Percentiles rank a stretch among this genome's conserved stretches.
Evolutionary conservation across 805 yeast species (phyloP).

Genomic region (Cyberlindnera japonica): DNA sequence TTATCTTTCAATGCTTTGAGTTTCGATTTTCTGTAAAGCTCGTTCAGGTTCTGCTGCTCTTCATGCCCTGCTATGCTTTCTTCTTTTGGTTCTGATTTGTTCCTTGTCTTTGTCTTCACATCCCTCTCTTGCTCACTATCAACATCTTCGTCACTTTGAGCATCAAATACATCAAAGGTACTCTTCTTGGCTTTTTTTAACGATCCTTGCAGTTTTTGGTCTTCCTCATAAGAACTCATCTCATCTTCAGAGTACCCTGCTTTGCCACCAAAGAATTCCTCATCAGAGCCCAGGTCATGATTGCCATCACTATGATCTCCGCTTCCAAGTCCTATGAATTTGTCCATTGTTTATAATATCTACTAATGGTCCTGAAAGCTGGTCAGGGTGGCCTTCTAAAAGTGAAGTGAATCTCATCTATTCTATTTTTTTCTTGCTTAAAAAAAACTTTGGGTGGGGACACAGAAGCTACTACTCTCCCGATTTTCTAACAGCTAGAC

Average conservation of each 20-base stretch:
- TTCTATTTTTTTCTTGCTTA: too few relatives aligned
- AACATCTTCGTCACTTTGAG: constrained; percentile 12
- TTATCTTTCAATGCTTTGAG: constrained; percentile 55
- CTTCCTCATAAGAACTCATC: constrained; percentile 6
- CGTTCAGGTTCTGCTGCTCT: constrained; percentile 30
- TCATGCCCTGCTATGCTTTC: constrained; percentile 15
- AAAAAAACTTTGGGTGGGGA: too few relatives aligned
- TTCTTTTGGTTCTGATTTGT: constrained; percentile 2
- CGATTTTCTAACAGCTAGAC: too few relatives aligned
- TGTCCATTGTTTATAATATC: constrained; percentile 17
- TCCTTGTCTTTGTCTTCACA: neutral
- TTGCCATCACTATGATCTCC: constrained; percentile 15
- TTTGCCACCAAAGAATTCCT: constrained; percentile 21
- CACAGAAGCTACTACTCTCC: too few relatives aligned
- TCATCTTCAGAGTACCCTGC: constrained; percentile 18
- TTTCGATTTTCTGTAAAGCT: constrained; percentile 52
- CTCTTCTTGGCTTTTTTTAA: constrained; percentile 14
- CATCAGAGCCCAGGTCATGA: constrained; percentile 24
- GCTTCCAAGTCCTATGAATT: constrained; percentile 14
- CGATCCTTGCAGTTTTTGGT: constrained; percentile 8
- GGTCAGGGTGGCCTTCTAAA: too few relatives aligned
- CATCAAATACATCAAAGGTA: constrained; percentile 21
- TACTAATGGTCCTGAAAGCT: too few relatives aligned
- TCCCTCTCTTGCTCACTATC: too few relatives aligned
- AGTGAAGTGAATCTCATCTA: too few relatives aligned